phyloP scores from a whole-genome alignment of 202 grass and related monocot species.

The Hordeum pubiflorum region DNA sequence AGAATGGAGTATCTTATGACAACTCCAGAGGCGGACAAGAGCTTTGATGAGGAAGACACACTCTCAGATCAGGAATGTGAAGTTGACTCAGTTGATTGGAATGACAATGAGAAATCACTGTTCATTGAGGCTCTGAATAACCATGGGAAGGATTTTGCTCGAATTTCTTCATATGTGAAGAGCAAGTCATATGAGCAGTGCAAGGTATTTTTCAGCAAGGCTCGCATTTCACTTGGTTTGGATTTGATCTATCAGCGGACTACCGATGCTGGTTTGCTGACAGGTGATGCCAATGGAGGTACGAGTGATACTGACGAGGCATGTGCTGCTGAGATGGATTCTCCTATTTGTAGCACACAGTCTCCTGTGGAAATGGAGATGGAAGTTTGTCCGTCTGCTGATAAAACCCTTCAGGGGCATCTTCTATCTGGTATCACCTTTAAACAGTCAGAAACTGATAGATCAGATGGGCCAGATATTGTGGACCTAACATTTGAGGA shows the following conservation, averaged over 20 bases:
- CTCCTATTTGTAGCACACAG: slow-evolving; percentile 53
- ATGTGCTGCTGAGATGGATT: slow-evolving; percentile 63
- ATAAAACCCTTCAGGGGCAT: slow-evolving; percentile 12
- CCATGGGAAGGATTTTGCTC: slow-evolving; percentile 77
- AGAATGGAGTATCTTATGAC: slow-evolving; percentile 17
- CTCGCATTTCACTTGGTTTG: slow-evolving; percentile 72
- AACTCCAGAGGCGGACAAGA: slow-evolving; percentile 36
- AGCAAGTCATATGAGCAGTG: slow-evolving; percentile 80
- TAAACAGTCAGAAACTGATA: slow-evolving; percentile 19
- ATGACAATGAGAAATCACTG: slow-evolving; percentile 68
- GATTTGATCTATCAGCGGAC: slow-evolving; percentile 59
- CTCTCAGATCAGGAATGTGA: slow-evolving; percentile 70
- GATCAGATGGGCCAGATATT: slow-evolving; percentile 21
- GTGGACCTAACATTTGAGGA: slow-evolving; percentile 16
- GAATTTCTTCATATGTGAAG: slow-evolving; percentile 56
- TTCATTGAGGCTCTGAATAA: slow-evolving; percentile 63
- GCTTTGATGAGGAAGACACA: slow-evolving; percentile 47
- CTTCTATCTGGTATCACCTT: slow-evolving; percentile 6
- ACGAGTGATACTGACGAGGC: slow-evolving; percentile 66
- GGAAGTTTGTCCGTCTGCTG: slow-evolving; percentile 44
- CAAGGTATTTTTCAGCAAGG: slow-evolving; percentile 95
- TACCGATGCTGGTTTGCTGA: slow-evolving; percentile 31
- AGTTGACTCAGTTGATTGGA: slow-evolving; percentile 72
- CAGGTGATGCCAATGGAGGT: slow-evolving; percentile 43
- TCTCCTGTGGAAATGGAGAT: slow-evolving; percentile 51